These are phyloP conservation scores for Chondrus crispus DNA, from an alignment of 23 red algal species.

Conservation along the genomic window DNA sequence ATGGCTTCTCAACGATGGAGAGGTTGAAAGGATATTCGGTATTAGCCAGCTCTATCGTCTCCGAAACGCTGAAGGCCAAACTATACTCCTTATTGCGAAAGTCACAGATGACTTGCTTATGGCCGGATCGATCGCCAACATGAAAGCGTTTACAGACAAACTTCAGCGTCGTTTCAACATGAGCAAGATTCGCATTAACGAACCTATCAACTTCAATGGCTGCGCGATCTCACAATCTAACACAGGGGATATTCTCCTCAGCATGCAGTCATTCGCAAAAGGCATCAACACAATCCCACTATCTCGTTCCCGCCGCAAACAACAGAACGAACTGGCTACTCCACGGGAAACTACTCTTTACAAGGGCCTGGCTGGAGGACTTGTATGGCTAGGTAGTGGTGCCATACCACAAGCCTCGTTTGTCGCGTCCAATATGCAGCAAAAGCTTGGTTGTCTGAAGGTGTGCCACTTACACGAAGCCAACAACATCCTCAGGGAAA, in stretches of 20 bases:
- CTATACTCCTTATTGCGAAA: not conserved
- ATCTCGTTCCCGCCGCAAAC: not conserved
- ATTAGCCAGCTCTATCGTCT: not conserved
- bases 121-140: not conserved
- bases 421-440: not conserved
- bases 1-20: not conserved
- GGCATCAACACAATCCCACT: not conserved
- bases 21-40: not conserved
- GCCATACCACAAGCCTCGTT: slow-evolving; percentile 16
- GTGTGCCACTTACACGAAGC: not conserved
- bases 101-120: slow-evolving; percentile 42
- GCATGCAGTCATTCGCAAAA: not conserved
- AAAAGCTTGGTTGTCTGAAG: not conserved
- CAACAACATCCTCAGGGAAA: not conserved
- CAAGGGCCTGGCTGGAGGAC: not conserved
- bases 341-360: not conserved
- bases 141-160: not conserved
- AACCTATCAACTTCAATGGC: not conserved
- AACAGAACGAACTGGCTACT: not conserved
- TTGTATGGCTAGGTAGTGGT: not conserved
- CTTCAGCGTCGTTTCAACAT: not conserved
- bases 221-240: not conserved
- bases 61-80: not conserved
- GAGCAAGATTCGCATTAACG: not conserved
- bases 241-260: not conserved